Evolutionary conservation across 1,284 basidiomycete genomes (phyloP).

Genomic region (Puccinia triticina): DNA sequence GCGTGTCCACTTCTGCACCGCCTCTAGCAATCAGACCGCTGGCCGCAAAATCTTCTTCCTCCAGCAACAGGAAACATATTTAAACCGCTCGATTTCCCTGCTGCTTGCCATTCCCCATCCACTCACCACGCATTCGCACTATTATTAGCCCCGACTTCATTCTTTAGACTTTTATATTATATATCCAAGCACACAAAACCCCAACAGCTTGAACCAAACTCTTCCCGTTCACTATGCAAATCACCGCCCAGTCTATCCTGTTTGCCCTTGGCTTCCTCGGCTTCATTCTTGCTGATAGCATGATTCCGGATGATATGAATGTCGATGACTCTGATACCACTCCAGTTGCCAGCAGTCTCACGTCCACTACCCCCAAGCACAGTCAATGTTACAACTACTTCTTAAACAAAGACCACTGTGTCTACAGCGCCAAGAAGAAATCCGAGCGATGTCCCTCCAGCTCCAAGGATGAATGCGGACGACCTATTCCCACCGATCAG

Average conservation of each 20-base stretch:
- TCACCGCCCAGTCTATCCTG: background rate
- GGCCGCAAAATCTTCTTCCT: no score
- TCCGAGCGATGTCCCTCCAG: background rate
- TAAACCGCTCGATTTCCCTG: no score
- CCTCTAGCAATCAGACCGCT: no score
- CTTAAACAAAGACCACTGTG: slow-evolving; percentile 25
- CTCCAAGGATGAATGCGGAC: background rate
- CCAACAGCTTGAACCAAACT: no score
- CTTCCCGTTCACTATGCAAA: background rate
- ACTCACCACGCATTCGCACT: no score
- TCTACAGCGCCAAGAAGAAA: background rate
- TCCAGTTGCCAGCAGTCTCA: background rate
- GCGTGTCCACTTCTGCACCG: no score
- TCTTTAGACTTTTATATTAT: no score
- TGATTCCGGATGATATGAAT: background rate
- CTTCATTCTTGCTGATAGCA: background rate
- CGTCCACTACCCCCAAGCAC: background rate
- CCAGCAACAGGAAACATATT: no score
- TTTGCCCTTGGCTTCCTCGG: background rate
- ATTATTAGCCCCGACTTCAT: no score
- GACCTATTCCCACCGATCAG: background rate
- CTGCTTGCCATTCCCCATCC: no score
- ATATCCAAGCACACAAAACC: no score
- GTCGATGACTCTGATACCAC: no score
- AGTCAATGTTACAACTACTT: slow-evolving; percentile 25